A percentile compares a stretch with the other conserved stretches of the same genome.
Evolutionary conservation across 2,329 filamentous ascomycete species (phyloP).

Genomic region (Nothopassalora personata): DNA sequence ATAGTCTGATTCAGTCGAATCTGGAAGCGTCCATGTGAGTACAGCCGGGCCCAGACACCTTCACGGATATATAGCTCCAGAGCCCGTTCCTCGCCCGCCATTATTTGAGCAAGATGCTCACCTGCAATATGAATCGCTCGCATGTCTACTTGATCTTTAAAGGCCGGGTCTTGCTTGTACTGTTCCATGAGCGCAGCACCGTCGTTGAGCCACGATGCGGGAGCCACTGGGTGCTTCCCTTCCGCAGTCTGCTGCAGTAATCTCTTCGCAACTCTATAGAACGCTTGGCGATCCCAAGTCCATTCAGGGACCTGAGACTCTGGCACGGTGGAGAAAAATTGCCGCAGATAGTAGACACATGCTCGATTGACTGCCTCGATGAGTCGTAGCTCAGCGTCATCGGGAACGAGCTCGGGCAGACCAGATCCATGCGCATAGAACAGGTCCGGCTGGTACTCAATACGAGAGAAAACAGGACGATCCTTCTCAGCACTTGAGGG

Average conservation of each 20-base stretch:
- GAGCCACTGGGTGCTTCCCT: slow-evolving; percentile 11
- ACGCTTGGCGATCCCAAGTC: slow-evolving; percentile 17
- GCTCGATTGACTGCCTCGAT: slow-evolving; percentile 17
- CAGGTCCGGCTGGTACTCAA: slow-evolving; percentile 14
- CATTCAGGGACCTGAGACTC: slow-evolving; percentile 12
- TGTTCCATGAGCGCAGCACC: slow-evolving; percentile 11
- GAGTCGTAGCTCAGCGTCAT: slow-evolving; percentile 7
- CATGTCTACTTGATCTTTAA: slow-evolving; percentile 15
- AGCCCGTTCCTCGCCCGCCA: slow-evolving; percentile 28
- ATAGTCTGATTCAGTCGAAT: slow-evolving; percentile 33
- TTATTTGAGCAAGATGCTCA: slow-evolving; percentile 32
- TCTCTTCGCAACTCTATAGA: slow-evolving; percentile 9
- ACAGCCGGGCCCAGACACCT: slow-evolving; percentile 16
- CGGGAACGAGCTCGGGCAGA: slow-evolving; percentile 10
- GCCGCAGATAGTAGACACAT: slow-evolving; percentile 15
- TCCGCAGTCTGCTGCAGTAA: slow-evolving; percentile 9
- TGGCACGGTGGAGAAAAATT: slow-evolving; percentile 9
- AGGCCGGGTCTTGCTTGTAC: slow-evolving; percentile 9
- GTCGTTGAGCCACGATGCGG: slow-evolving; percentile 11
- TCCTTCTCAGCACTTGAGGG: slow-evolving; percentile 11
- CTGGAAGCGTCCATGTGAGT: slow-evolving; percentile 36
- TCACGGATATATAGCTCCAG: slow-evolving; percentile 16
- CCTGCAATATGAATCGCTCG: slow-evolving; percentile 24
- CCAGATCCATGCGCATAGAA: slow-evolving; percentile 12
- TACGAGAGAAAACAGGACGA: slow-evolving; percentile 13